Evolutionary conservation across 305 asterid genomes (phyloP).

Genomic region (Fraxinus sp.): DNA sequence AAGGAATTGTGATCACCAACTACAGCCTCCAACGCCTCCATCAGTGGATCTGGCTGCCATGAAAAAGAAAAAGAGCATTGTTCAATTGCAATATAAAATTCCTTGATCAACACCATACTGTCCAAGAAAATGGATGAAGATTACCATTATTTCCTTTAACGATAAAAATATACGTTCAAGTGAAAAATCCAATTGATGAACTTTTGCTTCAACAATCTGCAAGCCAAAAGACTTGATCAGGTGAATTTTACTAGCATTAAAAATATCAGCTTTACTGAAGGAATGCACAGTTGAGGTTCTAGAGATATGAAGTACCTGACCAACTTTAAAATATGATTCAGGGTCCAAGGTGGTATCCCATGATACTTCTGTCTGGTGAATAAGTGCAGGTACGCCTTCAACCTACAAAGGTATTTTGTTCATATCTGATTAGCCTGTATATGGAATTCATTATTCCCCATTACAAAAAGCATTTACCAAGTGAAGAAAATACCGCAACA

Average conservation of each 20-base stretch:
- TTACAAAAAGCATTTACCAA: not conserved
- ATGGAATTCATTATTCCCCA: not conserved
- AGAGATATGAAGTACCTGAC: slow-evolving; percentile 58
- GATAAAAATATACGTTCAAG: slow-evolving; percentile 88
- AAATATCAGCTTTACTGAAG: not conserved
- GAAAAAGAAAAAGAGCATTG: slow-evolving; percentile 9
- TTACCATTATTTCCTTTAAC: slow-evolving; percentile 82
- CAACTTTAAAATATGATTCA: slow-evolving; percentile 73
- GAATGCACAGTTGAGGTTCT: not conserved
- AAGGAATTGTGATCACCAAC: slow-evolving; percentile 62
- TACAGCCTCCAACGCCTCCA: slow-evolving; percentile 82
- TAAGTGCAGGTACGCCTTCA: slow-evolving; percentile 88
- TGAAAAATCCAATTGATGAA: slow-evolving; percentile 82
- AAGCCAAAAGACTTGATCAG: slow-evolving; percentile 19
- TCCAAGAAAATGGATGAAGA: slow-evolving; percentile 11
- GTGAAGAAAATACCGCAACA: not conserved
- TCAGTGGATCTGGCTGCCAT: slow-evolving; percentile 88
- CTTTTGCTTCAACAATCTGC: slow-evolving; percentile 90
- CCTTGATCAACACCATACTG: slow-evolving; percentile 13
- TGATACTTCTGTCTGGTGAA: slow-evolving; percentile 93
- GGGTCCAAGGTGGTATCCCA: slow-evolving; percentile 96
- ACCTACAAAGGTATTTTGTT: slow-evolving; percentile 45
- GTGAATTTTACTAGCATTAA: slow-evolving; percentile 6
- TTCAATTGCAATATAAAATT: slow-evolving; percentile 4
- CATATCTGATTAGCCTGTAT: slow-evolving; percentile 17